Evolutionary conservation across 768 basidiomycete genomes (phyloP), one percentile per base, ranked within the genome.

Genomic region (Rubroboletus pulcherrimus): DNA sequence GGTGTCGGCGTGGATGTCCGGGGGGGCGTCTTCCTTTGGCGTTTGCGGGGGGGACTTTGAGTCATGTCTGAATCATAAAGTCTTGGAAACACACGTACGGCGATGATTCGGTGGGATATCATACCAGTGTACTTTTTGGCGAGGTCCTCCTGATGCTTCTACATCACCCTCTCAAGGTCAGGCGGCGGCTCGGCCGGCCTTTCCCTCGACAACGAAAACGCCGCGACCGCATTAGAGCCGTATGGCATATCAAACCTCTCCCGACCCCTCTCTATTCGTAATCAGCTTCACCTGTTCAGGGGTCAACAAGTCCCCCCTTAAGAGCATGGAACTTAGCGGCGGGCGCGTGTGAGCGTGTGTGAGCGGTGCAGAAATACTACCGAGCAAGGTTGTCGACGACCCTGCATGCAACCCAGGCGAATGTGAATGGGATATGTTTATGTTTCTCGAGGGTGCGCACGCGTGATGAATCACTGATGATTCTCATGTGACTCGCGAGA

Each of bases 191-290:
- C 67, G 17, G 71, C 70, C 62, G 80, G 63, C 35, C 74, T 71
- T 33, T 73, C 71, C 46, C 77, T 72, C 40, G 79, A 82, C 24
- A 76, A 61, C 15, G 81, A 80, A 64, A 76, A 88, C 33, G 85
- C 84, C 9, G 65, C 65, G 30, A 87, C 75, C 5, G 89, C 90
- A 63, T 86, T 89, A 10, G 80, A 70, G 0, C 90, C 89, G 62
- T 89, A 92, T 19, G 91, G 91, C 53, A 87, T 73, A 1, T 86
- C 88, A 62, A 91, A 93, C 55, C 80, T 76, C 37, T 79, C 81
- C 55, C n/a, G 91, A 76, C 4, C 77, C 76, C 62, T 90, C 87
- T 43, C 84, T 71, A 1, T 81, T 84, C 41, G 85, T 82, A 53
- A 93, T 86, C 53, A 90, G 74, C 65, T 79, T 85, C 55, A 93